Base-by-base conservation (phyloP, 2,329 filamentous ascomycete genomes). In the Leptographium radiaticola region DNA sequence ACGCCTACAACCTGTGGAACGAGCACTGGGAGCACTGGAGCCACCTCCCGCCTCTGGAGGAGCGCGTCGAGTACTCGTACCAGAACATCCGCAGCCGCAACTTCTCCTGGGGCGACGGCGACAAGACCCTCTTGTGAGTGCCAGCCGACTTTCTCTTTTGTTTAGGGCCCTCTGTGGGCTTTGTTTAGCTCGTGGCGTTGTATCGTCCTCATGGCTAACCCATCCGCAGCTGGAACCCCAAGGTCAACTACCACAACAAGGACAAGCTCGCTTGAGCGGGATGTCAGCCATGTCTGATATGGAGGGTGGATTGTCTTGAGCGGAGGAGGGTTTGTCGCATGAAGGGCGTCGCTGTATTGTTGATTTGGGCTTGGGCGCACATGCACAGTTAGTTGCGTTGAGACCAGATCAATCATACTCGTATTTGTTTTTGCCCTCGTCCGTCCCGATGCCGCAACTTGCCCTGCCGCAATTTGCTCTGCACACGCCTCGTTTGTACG, bases 21-120 rank as follows among this genome's bases (percentile, higher is more conserved):
- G 88, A 94, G 75, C 93, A 98, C 74, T 97, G 91, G 91, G 87
- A 94, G 74, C 93, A 98, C 79, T 89, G 86, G 81, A 74, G 71
- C 52, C 91, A 97, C 75, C 74, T 87, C 71, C 81, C 86, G 57
- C 87, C 93, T 61, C 77, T 91, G 62, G 89, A 95, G 77, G 93
- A 98, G 75, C 86, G 87, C 67, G 74, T 79, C 65, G 88, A 97
- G 77, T 98, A 97, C 74, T 75, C 89, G 57, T 98, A 95, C 83
- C 88, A 95, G 81, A 98, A 98, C 80, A 87, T 98, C 71, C 87
- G 93, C 69, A 80, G 81, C 70, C 96, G 93, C 84, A 96, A 95
- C 81, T 98, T 74, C 79, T 83, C 81, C 66, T 98, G 87, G 87
- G 90, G 91, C 62, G 78, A 97, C 67, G 93, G 93, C 67, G 93